Evolutionary conservation across 176 grass and related monocot species (phyloP), one percentile per base, ranked within the genome.

Genomic region (Aegilops bicornis): DNA sequence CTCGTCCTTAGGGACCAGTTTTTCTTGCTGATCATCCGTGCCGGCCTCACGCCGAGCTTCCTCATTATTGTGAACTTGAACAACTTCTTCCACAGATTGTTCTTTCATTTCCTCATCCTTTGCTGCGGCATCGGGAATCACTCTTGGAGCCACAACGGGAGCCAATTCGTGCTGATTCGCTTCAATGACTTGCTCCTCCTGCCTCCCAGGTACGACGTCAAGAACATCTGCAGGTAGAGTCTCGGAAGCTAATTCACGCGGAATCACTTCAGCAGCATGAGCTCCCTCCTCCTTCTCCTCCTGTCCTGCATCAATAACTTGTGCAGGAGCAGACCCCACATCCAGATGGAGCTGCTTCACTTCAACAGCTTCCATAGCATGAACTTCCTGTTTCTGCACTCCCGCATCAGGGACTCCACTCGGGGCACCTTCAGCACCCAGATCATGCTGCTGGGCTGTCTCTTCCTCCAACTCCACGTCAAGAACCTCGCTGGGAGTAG

Each of bases 251-350:
- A 64, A 10, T 73, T 89, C 83, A 12, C n/a, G 74, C 7, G 77
- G 32, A 10, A 77, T 79, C 56, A 48, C 79, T 37, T 81, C 73
- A 64, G 9, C 47, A 35, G 73, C 52, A 36, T 78, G 82, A 42
- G 23, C 78, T 47, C 59, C 67, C 82, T 84, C 85, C 72, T 83
- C 79, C 72, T 73, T 61, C 6, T 81, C 56, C 68, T 82, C 75
- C 3, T 58, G 24, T 8, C 8, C 47, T 9, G 74, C 74, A 50
- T 77, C 56, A 72, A 45, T 47, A 81, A 70, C 77, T 80, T 78
- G 33, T 14, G 23, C 56, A 64, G 65, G 69, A 75, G 73, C 74
- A 22, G 59, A n/a, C 59, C 48, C 85, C 14, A 37, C 66, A 22
- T 31, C 42, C 40, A 58, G 47, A 62, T 70, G 60, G 4, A 20